Evolutionary conservation across 2,329 filamentous ascomycete species (phyloP).

Genomic region (Trichoderma sp.): DNA sequence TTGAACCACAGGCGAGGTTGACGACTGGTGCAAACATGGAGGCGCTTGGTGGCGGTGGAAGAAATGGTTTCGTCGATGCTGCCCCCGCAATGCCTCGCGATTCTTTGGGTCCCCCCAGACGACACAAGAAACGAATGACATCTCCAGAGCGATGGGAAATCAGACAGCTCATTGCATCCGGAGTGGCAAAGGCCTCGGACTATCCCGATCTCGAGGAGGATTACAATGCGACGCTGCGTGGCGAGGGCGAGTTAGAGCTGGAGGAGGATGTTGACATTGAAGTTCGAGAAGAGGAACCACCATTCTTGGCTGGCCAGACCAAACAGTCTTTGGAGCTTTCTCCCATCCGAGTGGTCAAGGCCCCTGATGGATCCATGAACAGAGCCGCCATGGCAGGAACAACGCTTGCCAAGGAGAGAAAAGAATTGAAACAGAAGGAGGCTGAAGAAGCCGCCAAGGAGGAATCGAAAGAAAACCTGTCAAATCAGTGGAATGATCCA

Average conservation of each 20-base stretch:
- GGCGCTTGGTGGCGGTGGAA: slow-evolving; percentile 64
- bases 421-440: slow-evolving; percentile 86
- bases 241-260: slow-evolving; percentile 83
- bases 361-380: slow-evolving; percentile 97
- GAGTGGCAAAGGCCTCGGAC: slow-evolving; percentile 86
- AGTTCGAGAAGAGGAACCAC: slow-evolving; percentile 91
- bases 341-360: slow-evolving; percentile 94
- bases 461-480: slow-evolving; percentile 76
- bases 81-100: slow-evolving; percentile 34
- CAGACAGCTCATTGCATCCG: slow-evolving; percentile 90
- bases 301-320: slow-evolving; percentile 92
- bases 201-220: slow-evolving; percentile 95
- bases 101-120: slow-evolving; percentile 46
- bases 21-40: slow-evolving; percentile 90
- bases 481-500: slow-evolving; percentile 93
- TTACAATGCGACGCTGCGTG: slow-evolving; percentile 81
- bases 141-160: slow-evolving; percentile 98
- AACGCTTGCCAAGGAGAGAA: slow-evolving; percentile 80
- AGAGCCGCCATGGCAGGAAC: slow-evolving; percentile 93
- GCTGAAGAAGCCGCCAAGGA: slow-evolving; percentile 72
- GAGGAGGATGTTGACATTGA: slow-evolving; percentile 98
- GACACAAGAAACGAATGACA: slow-evolving; percentile 86
- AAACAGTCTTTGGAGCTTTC: slow-evolving; percentile 94
- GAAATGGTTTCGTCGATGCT: slow-evolving; percentile 56
- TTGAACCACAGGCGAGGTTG: slow-evolving; percentile 74